Percentiles rank a stretch among this genome's conserved stretches.
Conservation (phyloP, 2,329 filamentous ascomycete species). For the Beauveria scarabaeidicola region DNA sequence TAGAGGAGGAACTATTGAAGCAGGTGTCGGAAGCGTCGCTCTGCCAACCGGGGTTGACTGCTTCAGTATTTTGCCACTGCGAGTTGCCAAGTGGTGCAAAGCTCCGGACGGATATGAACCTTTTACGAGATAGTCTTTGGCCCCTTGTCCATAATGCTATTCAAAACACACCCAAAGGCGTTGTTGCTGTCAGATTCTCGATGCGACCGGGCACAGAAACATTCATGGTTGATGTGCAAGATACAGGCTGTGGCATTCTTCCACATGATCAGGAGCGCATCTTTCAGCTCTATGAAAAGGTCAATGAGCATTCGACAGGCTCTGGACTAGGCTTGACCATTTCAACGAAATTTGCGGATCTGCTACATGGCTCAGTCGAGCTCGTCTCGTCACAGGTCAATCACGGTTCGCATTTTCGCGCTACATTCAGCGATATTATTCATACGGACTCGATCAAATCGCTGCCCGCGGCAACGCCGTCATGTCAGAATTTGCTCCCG, state of each 20-base stretch:
- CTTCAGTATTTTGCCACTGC: not conserved
- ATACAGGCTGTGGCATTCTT: slow-evolving; percentile 33
- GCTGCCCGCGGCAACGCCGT: not conserved
- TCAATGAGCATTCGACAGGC: slow-evolving; percentile 26
- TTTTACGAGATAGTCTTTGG: not conserved
- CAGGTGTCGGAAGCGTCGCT: not conserved
- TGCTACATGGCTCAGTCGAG: slow-evolving; percentile 29
- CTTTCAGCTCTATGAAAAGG: slow-evolving; percentile 36
- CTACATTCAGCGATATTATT: slow-evolving; percentile 13
- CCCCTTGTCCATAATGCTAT: not conserved
- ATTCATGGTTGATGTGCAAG: slow-evolving; percentile 31
- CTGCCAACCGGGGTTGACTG: not conserved
- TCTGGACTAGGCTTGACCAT: slow-evolving; percentile 36
- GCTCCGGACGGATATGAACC: not conserved
- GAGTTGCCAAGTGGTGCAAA: not conserved
- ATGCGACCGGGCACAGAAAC: slow-evolving; percentile 21
- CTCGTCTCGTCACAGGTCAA: slow-evolving; percentile 28
- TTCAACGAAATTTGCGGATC: slow-evolving; percentile 30
- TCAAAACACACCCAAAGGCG: not conserved
- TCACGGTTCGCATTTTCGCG: slow-evolving; percentile 32
- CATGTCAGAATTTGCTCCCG: not conserved
- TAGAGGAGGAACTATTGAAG: not conserved
- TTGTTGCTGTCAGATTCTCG: slow-evolving; percentile 22
- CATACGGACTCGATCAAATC: not conserved
- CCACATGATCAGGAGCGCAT: slow-evolving; percentile 27